These are phyloP conservation scores for Alternaria ethzedia DNA, from an alignment of 2,329 filamentous ascomycete genomes.

Conservation along the genomic window DNA sequence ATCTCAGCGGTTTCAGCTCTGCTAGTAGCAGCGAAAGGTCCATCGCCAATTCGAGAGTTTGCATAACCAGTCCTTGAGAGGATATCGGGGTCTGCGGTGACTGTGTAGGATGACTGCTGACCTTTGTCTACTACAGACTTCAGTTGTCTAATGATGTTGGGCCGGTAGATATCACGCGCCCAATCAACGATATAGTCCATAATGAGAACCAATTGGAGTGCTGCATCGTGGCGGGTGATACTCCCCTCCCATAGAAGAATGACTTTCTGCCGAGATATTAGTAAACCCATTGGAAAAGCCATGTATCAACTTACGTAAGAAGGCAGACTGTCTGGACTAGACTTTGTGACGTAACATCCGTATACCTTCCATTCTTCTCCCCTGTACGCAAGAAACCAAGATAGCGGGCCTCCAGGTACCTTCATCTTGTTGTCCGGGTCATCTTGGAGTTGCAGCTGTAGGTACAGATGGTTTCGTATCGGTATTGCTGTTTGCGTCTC, in stretches of 20 bases:
- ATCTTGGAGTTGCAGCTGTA: constrained; percentile 19
- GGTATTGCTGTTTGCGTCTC: constrained; percentile 23
- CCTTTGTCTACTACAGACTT: constrained; percentile 6
- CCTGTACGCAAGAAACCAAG: constrained; percentile 24
- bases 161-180: constrained; percentile 24
- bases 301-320: not conserved
- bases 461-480: constrained; percentile 14
- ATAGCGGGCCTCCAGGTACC: constrained; percentile 21
- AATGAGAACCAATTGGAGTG: constrained; percentile 27
- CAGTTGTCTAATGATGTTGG: constrained; percentile 23
- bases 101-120: not conserved
- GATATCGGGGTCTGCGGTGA: not conserved
- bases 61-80: not conserved
- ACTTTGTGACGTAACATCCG: constrained; percentile 7
- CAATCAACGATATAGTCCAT: constrained; percentile 32
- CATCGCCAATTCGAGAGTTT: not conserved
- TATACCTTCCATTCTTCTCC: constrained; percentile 29
- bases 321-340: not conserved
- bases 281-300: not conserved
- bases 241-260: constrained; percentile 23
- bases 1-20: not conserved
- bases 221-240: constrained; percentile 18
- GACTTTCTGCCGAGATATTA: not conserved
- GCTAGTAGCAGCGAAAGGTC: not conserved
- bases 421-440: constrained; percentile 16